phyloP scores from a whole-genome alignment of 164 flowering plant species.

The Amborella trichopoda region DNA sequence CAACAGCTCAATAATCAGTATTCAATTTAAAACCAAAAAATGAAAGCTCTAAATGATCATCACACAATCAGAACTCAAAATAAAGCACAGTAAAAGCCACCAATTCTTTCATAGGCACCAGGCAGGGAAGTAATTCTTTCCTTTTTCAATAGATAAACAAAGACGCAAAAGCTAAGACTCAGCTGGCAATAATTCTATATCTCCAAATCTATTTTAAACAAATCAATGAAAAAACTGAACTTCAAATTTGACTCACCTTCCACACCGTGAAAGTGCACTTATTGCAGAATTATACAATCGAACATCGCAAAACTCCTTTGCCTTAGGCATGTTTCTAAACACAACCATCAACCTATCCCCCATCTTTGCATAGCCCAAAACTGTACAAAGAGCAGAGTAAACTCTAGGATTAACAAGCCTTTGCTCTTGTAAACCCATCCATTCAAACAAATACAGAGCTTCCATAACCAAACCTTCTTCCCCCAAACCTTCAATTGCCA shows the following conservation, averaged over 20 bases:
- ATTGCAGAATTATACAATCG: slow-evolving; percentile 75
- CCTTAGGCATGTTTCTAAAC: slow-evolving; percentile 45
- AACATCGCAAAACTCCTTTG: slow-evolving; percentile 40
- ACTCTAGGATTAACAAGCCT: slow-evolving; percentile 52
- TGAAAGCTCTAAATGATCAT: too few relatives aligned
- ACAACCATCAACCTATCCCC: slow-evolving; percentile 56
- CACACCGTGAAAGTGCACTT: slow-evolving; percentile 46
- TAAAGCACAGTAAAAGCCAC: too few relatives aligned
- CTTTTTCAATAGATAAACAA: background rate
- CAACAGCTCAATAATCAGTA: too few relatives aligned
- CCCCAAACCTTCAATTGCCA: slow-evolving; percentile 46
- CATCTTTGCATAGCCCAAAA: slow-evolving; percentile 52
- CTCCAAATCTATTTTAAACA: too few relatives aligned
- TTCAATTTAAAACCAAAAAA: too few relatives aligned
- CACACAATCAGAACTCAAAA: too few relatives aligned
- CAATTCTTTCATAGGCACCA: too few relatives aligned
- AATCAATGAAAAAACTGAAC: background rate
- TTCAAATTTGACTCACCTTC: slow-evolving; percentile 32
- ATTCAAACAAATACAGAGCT: slow-evolving; percentile 73
- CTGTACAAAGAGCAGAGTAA: slow-evolving; percentile 48
- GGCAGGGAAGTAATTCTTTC: background rate
- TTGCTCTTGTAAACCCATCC: slow-evolving; percentile 82
- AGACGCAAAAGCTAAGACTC: background rate
- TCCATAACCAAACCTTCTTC: slow-evolving; percentile 37
- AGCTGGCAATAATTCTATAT: background rate